Base-by-base conservation (phyloP, 192 early-diverging fungal species). In the Podochytrium sp. region DNA sequence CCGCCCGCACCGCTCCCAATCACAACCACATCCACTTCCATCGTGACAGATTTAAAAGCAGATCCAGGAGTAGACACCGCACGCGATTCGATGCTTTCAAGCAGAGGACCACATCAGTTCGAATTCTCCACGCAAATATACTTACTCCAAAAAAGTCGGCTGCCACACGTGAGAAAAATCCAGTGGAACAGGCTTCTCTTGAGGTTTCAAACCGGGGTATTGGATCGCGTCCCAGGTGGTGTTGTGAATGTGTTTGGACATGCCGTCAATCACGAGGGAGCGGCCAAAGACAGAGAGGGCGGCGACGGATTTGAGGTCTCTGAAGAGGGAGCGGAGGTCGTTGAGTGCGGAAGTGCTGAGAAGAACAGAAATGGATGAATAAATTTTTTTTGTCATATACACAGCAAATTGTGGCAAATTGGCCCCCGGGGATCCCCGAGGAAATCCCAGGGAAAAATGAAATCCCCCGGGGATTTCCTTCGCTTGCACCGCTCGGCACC, bases 1-100 rank as follows among this genome's bases (percentile, higher is more conserved):
- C 91, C 87, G 39, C 92, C 92, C 35, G 86, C 86, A 18, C 92
- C 92, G 20, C 84, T 86, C 0, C 91, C 91, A 60, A 92, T 76
- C 52, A 93, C 79, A 20, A 93, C 87, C 1, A 88, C 87, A 77
- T 93, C 92, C n/a, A 18, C 14, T 20, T 65, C 62, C 5, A 74
- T 38, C 69, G 83, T 20, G 52, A 58, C 52, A 84, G 50, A 35
- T 12, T 37, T 58, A 7, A 30, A 27, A 38, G 20, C 32, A 5
- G 50, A 2, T 32, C 49, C 35, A 39, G 32, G 29, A 38, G 20
- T 25, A 5, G 50, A 2, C 29, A 49, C 35, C 33, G 32, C 68
- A 78, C 3, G 74, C 51, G 3, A 72, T 73, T 42, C 72, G 57
- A n/a, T 72, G 61, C 20, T 80, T 74, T 7, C 84, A 25, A 62